A percentile compares a stretch with the other conserved stretches of the same genome.
phyloP scores from a whole-genome alignment of 2,329 filamentous ascomycete genomes.

The Pezicula neosporulosa region DNA sequence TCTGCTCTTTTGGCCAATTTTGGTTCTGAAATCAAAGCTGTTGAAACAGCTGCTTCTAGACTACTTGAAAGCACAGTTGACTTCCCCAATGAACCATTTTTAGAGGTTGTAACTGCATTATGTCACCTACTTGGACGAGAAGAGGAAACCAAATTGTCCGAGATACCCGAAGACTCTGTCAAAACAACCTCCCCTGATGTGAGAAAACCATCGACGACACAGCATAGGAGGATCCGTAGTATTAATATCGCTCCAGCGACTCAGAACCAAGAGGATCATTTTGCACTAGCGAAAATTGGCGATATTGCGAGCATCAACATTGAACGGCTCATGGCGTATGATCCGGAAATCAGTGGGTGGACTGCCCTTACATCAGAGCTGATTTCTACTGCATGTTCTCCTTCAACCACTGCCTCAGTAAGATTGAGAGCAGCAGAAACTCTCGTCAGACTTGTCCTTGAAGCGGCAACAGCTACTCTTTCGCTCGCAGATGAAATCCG shows the following conservation, averaged over 20 bases:
- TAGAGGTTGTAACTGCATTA: constrained; percentile 71
- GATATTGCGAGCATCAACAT: constrained; percentile 74
- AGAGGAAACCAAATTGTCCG: constrained; percentile 12
- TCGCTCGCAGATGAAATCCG: constrained; percentile 46
- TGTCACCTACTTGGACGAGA: constrained; percentile 61
- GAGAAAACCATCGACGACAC: constrained; percentile 23
- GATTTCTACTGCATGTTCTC: constrained; percentile 45
- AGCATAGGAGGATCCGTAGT: constrained; percentile 36
- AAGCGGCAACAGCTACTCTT: constrained; percentile 54
- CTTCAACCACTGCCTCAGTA: constrained; percentile 46
- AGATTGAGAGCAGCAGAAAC: constrained; percentile 61
- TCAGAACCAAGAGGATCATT: constrained; percentile 59
- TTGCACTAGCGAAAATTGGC: constrained; percentile 70
- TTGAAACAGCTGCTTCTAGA: constrained; percentile 81
- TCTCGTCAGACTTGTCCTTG: constrained; percentile 53
- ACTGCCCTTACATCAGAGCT: constrained; percentile 56
- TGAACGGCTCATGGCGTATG: constrained; percentile 65
- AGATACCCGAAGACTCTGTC: constrained; percentile 20
- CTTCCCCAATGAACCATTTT: constrained; percentile 80
- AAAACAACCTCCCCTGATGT: constrained; percentile 15
- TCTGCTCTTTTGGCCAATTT: constrained; percentile 59
- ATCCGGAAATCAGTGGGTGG: constrained; percentile 74
- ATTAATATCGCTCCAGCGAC: constrained; percentile 43
- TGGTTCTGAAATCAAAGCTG: constrained; percentile 76
- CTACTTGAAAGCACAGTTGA: constrained; percentile 90